A percentile compares a stretch with the other conserved stretches of the same genome.
Conservation (phyloP, 2,329 filamentous ascomycete species). For the Diaporthe caulivora region DNA sequence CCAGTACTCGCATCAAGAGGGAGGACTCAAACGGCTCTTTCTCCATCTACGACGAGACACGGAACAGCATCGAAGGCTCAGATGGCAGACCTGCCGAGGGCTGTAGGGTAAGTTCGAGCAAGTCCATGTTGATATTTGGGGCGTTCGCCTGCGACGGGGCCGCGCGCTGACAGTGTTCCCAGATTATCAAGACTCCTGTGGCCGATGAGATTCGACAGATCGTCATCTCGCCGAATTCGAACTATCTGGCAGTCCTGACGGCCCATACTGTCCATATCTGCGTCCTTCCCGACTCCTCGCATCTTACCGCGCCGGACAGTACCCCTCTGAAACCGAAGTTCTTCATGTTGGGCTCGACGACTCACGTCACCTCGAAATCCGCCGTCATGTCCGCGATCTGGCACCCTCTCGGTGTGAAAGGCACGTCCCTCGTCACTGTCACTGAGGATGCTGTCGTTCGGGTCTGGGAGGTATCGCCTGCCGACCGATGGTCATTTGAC, state of each 20-base stretch:
- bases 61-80: constrained; percentile 44
- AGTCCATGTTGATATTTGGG: neutral
- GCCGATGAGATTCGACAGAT: constrained; percentile 88
- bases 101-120: constrained; percentile 59
- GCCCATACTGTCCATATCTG: constrained; percentile 90
- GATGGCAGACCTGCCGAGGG: constrained; percentile 49
- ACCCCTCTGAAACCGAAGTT: constrained; percentile 83
- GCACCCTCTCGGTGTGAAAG: constrained; percentile 90
- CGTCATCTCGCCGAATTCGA: constrained; percentile 82
- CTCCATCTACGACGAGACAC: constrained; percentile 46
- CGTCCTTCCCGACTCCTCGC: constrained; percentile 83
- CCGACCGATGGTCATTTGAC: constrained; percentile 89
- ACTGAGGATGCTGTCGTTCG: constrained; percentile 90
- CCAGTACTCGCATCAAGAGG: constrained; percentile 58
- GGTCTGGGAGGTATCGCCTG: constrained; percentile 89
- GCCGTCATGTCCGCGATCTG: constrained; percentile 86
- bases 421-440: constrained; percentile 86
- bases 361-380: constrained; percentile 88
- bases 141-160: neutral
- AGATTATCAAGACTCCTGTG: constrained; percentile 83
- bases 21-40: constrained; percentile 58
- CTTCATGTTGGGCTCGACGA: constrained; percentile 92
- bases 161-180: constrained; percentile 18
- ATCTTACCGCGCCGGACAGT: constrained; percentile 77
- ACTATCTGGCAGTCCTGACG: constrained; percentile 87